These are phyloP conservation scores for Gentiana macrophylla DNA, from an alignment of 257 asterid species.

Conservation along the genomic window DNA sequence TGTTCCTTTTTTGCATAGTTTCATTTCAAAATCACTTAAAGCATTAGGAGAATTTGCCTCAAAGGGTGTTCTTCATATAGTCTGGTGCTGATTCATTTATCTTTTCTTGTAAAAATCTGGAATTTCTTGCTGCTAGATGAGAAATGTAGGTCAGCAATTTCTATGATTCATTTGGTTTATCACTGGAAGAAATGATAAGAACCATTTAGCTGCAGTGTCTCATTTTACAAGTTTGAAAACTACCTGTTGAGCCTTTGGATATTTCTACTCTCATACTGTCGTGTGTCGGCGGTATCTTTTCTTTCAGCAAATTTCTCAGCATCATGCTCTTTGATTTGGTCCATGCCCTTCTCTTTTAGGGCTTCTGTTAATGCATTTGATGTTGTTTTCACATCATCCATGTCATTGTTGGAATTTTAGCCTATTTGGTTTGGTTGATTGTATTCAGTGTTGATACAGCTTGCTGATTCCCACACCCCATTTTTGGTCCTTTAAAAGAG, in stretches of 20 bases:
- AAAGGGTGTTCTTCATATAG: constrained; percentile 10
- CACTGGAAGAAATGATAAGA: too few species aligned
- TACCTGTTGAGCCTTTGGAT: constrained; percentile 25
- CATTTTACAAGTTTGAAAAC: neutral
- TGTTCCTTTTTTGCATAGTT: too few species aligned
- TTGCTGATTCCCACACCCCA: constrained; percentile 62
- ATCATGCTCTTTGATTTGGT: constrained; percentile 11
- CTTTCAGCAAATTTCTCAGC: constrained; percentile 16
- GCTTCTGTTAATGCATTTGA: constrained; percentile 3
- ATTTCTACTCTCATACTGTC: constrained; percentile 18
- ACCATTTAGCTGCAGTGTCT: neutral
- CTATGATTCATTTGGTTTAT: too few species aligned
- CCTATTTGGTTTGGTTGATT: constrained; percentile 35
- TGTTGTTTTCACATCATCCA: neutral
- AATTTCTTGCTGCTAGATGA: neutral
- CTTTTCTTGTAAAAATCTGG: constrained; percentile 22
- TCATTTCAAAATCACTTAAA: too few species aligned
- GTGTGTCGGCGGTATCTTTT: constrained; percentile 18
- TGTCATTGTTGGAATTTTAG: constrained; percentile 19
- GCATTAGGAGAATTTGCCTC: constrained; percentile 1
- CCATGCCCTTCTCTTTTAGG: constrained; percentile 19
- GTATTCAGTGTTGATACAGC: constrained; percentile 53
- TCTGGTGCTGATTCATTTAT: constrained; percentile 19
- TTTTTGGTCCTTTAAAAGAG: neutral
- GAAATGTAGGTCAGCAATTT: neutral